Percentiles rank a stretch among this genome's conserved stretches.
phyloP scores from a whole-genome alignment of 139 green algal genomes.

The Pleodorina starrii region DNA sequence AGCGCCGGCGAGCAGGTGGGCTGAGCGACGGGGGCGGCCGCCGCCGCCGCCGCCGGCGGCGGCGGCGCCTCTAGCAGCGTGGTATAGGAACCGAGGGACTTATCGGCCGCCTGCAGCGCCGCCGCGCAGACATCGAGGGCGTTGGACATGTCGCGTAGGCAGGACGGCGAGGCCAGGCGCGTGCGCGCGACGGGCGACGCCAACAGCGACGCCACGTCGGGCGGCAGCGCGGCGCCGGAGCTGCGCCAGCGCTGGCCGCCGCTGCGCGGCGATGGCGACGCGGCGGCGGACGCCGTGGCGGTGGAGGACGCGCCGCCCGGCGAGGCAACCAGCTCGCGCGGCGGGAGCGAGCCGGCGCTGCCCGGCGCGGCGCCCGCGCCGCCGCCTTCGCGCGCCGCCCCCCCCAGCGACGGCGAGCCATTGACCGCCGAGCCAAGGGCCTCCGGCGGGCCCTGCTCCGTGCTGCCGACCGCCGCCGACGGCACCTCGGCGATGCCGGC shows the following conservation, averaged over 20 bases:
- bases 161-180: not conserved
- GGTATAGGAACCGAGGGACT: not conserved
- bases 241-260: not conserved
- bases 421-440: too few species aligned
- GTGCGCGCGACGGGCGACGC: not conserved
- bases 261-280: not conserved
- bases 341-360: not conserved
- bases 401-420: too few species aligned
- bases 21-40: not conserved
- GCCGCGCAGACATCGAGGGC: slow-evolving; percentile 26
- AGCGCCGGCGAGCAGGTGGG: not conserved
- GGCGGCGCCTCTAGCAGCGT: not conserved
- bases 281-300: not conserved
- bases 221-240: not conserved
- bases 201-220: slow-evolving; percentile 26
- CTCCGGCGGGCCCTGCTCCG: too few species aligned
- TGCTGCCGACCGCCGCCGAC: too few species aligned
- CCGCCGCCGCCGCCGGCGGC: not conserved
- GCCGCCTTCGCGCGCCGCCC: too few species aligned
- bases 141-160: not conserved
- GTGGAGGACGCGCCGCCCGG: not conserved
- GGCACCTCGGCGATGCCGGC: too few species aligned
- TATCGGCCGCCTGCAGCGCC: not conserved
- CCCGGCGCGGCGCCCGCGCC: too few species aligned
- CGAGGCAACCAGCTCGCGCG: not conserved